Conservation (phyloP, 2,329 filamentous ascomycete species). For the Colletotrichum filicis region DNA sequence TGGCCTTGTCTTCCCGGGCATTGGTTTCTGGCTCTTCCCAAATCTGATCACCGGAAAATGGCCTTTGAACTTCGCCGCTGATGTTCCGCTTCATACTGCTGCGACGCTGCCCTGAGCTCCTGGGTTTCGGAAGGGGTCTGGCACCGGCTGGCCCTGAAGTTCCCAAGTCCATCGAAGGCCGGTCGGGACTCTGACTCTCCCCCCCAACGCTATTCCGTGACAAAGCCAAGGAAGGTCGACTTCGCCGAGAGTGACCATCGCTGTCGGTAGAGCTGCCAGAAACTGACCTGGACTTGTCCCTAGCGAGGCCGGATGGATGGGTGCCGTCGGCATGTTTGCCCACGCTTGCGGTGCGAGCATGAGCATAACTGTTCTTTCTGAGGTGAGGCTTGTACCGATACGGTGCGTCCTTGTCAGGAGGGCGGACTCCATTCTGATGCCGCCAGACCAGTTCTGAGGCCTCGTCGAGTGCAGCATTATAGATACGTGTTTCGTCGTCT, state of each 20-base stretch:
- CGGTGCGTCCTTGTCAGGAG: constrained; percentile 69
- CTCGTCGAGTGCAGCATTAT: constrained; percentile 78
- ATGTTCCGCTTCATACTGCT: constrained; percentile 76
- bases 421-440: constrained; percentile 69
- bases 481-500: constrained; percentile 71
- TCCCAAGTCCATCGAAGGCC: constrained; percentile 40
- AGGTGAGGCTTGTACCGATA: constrained; percentile 77
- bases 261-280: constrained; percentile 65
- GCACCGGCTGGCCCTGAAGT: neutral
- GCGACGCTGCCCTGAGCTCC: constrained; percentile 59
- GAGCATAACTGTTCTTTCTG: constrained; percentile 77
- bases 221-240: constrained; percentile 41
- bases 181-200: constrained; percentile 6
- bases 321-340: constrained; percentile 61
- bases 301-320: constrained; percentile 57
- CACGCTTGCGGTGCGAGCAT: constrained; percentile 71
- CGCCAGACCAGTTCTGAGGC: constrained; percentile 83
- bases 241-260: constrained; percentile 50
- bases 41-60: constrained; percentile 82
- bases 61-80: constrained; percentile 73
- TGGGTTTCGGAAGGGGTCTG: constrained; percentile 1
- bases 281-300: constrained; percentile 57
- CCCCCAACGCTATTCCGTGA: constrained; percentile 22
- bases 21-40: constrained; percentile 83
- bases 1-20: constrained; percentile 41